These are phyloP conservation scores for Cicer judaicum DNA, from an alignment of 306 rosid species.

Conservation along the genomic window DNA sequence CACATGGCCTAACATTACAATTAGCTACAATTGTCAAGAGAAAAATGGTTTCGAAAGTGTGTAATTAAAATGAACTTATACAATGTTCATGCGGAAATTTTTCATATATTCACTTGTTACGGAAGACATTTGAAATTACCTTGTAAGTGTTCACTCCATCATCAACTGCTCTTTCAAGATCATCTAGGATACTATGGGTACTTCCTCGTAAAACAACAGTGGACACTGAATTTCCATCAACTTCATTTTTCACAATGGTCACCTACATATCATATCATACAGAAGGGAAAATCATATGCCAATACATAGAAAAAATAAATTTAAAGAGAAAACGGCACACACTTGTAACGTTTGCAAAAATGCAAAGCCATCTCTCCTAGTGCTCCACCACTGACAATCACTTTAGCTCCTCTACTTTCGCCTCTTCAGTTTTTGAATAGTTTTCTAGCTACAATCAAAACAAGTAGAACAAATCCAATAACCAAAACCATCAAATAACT, in stretches of 20 bases:
- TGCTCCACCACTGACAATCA: slow-evolving; percentile 89
- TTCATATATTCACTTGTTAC: not conserved
- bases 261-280: slow-evolving; percentile 56
- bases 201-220: slow-evolving; percentile 84
- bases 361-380: slow-evolving; percentile 99
- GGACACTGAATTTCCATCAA: slow-evolving; percentile 82
- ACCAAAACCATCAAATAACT: slow-evolving; percentile 20
- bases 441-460: slow-evolving; percentile 68
- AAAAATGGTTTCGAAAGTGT: slow-evolving; percentile 5
- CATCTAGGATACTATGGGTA: slow-evolving; percentile 87
- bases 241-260: slow-evolving; percentile 76
- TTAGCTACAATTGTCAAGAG: not conserved
- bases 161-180: slow-evolving; percentile 93
- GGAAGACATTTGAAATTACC: slow-evolving; percentile 54
- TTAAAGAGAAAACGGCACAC: slow-evolving; percentile 36
- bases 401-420: slow-evolving; percentile 91
- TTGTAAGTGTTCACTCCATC: slow-evolving; percentile 93
- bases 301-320: not conserved
- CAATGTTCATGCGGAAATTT: not conserved
- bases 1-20: slow-evolving; percentile 79
- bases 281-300: not conserved
- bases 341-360: slow-evolving; percentile 95
- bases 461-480: slow-evolving; percentile 35
- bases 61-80: not conserved
- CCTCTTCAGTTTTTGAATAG: slow-evolving; percentile 91